Conservation (phyloP, 2,329 filamentous ascomycete species). For the Knoxdaviesia proteae region DNA sequence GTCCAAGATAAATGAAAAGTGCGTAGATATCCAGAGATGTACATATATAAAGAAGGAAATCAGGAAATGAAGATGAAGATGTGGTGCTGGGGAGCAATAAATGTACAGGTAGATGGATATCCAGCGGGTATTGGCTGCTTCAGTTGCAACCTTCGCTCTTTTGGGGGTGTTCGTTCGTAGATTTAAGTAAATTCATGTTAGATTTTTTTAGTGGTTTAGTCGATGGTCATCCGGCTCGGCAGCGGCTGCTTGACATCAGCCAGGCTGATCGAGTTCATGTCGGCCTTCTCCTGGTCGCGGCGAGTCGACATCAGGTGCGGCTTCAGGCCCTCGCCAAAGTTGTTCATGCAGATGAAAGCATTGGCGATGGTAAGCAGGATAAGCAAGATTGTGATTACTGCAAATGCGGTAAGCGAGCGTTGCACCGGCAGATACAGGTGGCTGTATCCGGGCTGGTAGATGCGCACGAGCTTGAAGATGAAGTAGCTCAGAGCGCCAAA, state of each 20-base stretch:
- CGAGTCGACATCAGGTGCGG: conserved; percentile 47
- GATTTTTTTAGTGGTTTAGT: conserved; percentile 16
- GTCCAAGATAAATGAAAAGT: not conserved
- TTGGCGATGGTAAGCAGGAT: conserved; percentile 78
- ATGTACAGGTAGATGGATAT: not conserved
- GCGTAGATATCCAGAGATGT: not conserved
- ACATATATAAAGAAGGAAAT: not conserved
- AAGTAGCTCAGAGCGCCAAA: conserved; percentile 85
- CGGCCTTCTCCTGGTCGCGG: conserved; percentile 30
- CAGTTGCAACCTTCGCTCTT: not conserved
- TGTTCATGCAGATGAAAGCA: conserved; percentile 68
- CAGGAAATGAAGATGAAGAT: not conserved
- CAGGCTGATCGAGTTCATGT: conserved; percentile 32
- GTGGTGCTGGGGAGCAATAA: not conserved
- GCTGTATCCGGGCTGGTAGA: conserved; percentile 49
- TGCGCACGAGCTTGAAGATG: conserved; percentile 92
- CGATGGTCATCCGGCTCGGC: conserved; percentile 39
- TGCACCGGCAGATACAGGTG: conserved; percentile 55
- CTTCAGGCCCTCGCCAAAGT: conserved; percentile 81
- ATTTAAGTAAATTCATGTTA: conserved; percentile 1
- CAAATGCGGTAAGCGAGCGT: conserved; percentile 78
- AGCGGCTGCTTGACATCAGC: conserved; percentile 34
- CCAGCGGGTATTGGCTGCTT: not conserved
- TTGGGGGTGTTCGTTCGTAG: not conserved
- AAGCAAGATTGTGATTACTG: conserved; percentile 74